phyloP scores from a whole-genome alignment of 139 green algal genomes.

The Chlamydomonas sp. region DNA sequence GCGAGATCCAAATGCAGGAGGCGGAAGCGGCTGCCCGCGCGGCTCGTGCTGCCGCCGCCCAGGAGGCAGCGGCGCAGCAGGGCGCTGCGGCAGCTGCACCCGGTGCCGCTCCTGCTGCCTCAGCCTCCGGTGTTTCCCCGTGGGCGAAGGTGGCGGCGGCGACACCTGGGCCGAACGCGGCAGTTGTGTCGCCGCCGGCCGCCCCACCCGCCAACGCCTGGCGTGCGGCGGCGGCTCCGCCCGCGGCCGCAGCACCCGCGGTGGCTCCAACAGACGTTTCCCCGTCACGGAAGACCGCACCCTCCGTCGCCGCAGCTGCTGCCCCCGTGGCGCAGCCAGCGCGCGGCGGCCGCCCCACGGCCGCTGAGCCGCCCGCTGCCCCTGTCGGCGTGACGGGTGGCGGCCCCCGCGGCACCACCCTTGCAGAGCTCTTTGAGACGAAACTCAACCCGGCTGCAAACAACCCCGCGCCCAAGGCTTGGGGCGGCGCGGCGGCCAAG shows the following conservation, averaged over 20 bases:
- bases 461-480: conserved; percentile 26
- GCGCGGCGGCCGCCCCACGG: neutral
- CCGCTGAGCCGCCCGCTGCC: neutral
- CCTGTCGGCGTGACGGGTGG: conserved; percentile 29
- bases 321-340: conserved; percentile 5
- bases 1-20: conserved; percentile 86
- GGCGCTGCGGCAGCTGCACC: conserved; percentile 43
- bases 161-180: neutral
- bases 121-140: neutral
- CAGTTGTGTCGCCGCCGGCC: neutral
- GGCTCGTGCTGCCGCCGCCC: conserved; percentile 15
- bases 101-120: neutral
- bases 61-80: conserved; percentile 16
- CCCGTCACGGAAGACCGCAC: neutral
- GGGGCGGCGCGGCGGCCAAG: conserved; percentile 38
- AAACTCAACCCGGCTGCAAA: conserved; percentile 32
- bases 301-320: neutral
- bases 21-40: conserved; percentile 52
- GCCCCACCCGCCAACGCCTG: neutral
- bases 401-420: conserved; percentile 32
- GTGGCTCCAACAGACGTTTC: neutral
- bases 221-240: neutral
- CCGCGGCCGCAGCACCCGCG: neutral
- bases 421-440: conserved; percentile 45
- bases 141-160: conserved; percentile 26